phyloP scores from a whole-genome alignment of 495 filamentous ascomycete genomes.

The Penicillium ochrochloron region DNA sequence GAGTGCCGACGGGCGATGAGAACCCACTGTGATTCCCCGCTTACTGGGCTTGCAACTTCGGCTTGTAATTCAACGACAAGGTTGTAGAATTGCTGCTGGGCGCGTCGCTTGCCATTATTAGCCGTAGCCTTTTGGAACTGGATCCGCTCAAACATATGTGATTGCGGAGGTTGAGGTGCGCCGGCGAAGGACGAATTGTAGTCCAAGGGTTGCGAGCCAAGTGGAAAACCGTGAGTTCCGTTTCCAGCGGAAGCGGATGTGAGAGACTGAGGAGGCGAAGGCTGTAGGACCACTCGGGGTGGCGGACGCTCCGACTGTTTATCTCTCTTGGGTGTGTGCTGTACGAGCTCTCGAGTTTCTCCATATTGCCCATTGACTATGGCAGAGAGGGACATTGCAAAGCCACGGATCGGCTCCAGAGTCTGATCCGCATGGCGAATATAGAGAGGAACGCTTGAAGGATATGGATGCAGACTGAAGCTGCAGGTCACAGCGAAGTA shows the following conservation, averaged over 20 bases:
- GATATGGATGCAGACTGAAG: constrained; percentile 66
- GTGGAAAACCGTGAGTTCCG: constrained; percentile 34
- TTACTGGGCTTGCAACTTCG: constrained; percentile 58
- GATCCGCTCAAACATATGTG: constrained; percentile 83
- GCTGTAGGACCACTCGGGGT: constrained; percentile 69
- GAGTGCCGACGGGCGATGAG: constrained; percentile 82
- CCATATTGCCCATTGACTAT: constrained; percentile 78
- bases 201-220: constrained; percentile 45
- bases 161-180: constrained; percentile 47
- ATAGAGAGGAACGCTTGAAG: constrained; percentile 52
- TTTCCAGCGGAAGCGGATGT: constrained; percentile 32
- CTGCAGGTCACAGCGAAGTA: constrained; percentile 91
- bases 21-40: constrained; percentile 59
- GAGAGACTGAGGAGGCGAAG: constrained; percentile 61
- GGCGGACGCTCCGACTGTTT: constrained; percentile 85
- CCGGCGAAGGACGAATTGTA: constrained; percentile 44
- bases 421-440: constrained; percentile 50
- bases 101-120: constrained; percentile 92
- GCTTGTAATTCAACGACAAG: constrained; percentile 88
- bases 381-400: constrained; percentile 85
- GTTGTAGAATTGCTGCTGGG: constrained; percentile 93
- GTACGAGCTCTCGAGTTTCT: constrained; percentile 84
- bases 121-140: constrained; percentile 97
- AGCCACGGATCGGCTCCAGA: constrained; percentile 62
- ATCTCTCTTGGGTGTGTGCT: constrained; percentile 94